phyloP scores from a whole-genome alignment of 179 eudicot genomes.

The Nepenthes alata region DNA sequence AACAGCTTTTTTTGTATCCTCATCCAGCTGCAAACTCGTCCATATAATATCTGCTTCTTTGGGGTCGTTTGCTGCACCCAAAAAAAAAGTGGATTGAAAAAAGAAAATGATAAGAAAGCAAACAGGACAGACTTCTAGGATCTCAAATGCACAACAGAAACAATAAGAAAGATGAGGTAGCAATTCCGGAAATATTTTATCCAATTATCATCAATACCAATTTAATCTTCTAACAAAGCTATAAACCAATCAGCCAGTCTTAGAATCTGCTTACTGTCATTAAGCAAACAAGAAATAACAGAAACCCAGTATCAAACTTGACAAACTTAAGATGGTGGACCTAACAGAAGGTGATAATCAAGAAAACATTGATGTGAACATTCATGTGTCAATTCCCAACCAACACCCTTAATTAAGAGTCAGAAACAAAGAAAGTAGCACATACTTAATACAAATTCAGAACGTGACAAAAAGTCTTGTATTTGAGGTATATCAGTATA shows the following conservation, averaged over 20 bases:
- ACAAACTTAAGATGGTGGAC: no score
- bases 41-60: slow-evolving; percentile 93
- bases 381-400: background rate
- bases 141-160: background rate
- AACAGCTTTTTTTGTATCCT: slow-evolving; percentile 64
- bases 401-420: background rate
- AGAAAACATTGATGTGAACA: background rate
- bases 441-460: slow-evolving; percentile 73
- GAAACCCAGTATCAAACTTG: no score
- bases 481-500: slow-evolving; percentile 85
- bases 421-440: slow-evolving; percentile 3
- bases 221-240: no score
- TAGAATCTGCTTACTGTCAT: no score
- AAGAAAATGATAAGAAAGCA: background rate
- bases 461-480: slow-evolving; percentile 65
- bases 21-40: slow-evolving; percentile 94
- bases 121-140: background rate
- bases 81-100: slow-evolving; percentile 3
- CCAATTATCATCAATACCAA: no score
- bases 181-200: no score
- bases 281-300: no score
- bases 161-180: no score
- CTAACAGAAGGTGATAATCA: background rate
- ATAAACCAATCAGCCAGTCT: no score
- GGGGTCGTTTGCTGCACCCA: slow-evolving; percentile 64